Evolutionary conservation across 306 rosid species (phyloP).

Genomic region (Geum urbanum): DNA sequence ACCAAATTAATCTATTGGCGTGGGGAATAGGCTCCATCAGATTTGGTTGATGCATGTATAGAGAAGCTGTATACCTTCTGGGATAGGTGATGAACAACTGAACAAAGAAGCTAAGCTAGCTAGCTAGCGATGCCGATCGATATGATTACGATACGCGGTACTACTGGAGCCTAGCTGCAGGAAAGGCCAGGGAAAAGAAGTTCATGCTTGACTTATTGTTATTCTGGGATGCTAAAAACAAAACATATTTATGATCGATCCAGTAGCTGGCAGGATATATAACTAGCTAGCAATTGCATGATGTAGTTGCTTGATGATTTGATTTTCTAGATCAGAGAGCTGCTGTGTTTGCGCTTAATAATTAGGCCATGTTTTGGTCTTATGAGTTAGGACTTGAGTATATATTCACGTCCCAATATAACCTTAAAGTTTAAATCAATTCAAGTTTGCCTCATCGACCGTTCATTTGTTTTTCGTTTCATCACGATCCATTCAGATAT

Average conservation of each 20-base stretch:
- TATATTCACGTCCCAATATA: not conserved
- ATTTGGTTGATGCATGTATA: too few relatives aligned
- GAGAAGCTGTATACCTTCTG: too few relatives aligned
- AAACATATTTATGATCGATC: not conserved
- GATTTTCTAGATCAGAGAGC: constrained; percentile 3
- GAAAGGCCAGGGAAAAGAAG: too few relatives aligned
- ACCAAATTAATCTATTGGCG: too few relatives aligned
- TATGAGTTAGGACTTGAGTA: constrained; percentile 16
- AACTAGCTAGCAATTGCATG: not conserved
- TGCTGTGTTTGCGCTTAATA: constrained; percentile 14
- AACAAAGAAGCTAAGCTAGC: too few relatives aligned
- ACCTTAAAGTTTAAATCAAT: not conserved
- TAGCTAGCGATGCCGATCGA: too few relatives aligned
- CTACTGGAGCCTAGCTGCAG: too few relatives aligned
- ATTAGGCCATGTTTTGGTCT: constrained; percentile 20
- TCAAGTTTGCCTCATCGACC: not conserved
- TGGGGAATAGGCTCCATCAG: too few relatives aligned
- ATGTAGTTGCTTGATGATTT: constrained; percentile 4
- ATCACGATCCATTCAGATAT: not conserved
- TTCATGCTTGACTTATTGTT: too few relatives aligned
- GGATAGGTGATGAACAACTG: too few relatives aligned
- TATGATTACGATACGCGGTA: too few relatives aligned
- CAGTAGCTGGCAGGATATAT: too few relatives aligned
- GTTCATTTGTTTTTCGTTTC: not conserved
- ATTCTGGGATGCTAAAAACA: not conserved